Evolutionary conservation across 2,329 filamentous ascomycete species (phyloP), one percentile per base, ranked within the genome.

Genomic region (Graphilbum ipis-grandicollis): DNA sequence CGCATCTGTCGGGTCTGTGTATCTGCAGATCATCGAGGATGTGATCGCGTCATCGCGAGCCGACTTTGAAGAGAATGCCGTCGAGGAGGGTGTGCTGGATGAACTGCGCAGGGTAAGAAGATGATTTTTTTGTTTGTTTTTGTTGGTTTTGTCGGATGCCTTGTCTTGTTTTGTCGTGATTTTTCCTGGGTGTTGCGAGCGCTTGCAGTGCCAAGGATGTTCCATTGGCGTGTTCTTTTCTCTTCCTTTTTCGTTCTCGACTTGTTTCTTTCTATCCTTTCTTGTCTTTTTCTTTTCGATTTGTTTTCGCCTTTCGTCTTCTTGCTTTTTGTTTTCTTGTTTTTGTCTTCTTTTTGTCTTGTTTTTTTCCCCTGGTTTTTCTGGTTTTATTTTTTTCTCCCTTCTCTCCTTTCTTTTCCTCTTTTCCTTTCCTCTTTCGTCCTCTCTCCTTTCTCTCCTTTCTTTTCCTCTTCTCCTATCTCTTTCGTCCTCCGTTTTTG

Each of bases 11-110:
- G 90, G 90, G 51, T 61, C 63, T 47, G 78, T 96, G 52, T 98
- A 94, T 58, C 66, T 76, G 57, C 63, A 68, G 50, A 76, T 81
- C 56, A 81, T 81, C 53, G 66, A 78, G 44, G 83, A 90, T 61
- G 85, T 98, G 54, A 83, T 96, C 58, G 79, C 88, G 49, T 79
- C 81, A 47, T 94, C 88, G 52, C 73, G 82, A 52, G 81, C 88
- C 52, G 90, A 96, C 59, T 96, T 98, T 55, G 90, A 98, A 57
- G 90, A 98, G 61, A 84, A 79, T 48, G 90, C 90, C 50, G 79
- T 96, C 46, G 84, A 93, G 50, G 79, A 88, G 56, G 66, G 72
- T 48, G 88, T 88, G 36, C 63, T 98, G 50, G 75, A 88, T 47
- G 83, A 93, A 56, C 65, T 98, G 66, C 78, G 77, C 58, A 70